Conservation (phyloP, 1,284 basidiomycete species). For the Leccinum cinnamomeum region DNA sequence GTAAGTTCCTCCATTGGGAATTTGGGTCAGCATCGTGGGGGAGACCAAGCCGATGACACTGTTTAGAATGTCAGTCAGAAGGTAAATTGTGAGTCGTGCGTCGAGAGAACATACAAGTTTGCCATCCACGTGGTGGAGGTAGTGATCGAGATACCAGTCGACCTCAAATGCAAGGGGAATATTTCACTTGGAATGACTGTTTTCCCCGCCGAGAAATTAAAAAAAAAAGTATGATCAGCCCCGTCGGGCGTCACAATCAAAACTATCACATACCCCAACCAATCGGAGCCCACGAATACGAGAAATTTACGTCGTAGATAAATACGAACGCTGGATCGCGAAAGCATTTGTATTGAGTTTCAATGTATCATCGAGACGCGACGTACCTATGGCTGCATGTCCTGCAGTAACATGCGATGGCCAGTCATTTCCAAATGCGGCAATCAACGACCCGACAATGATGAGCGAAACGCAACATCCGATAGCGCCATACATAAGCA, state of each 20-base stretch:
- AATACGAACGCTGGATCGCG: slow-evolving; percentile 32
- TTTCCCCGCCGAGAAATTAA: neutral
- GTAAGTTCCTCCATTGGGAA: slow-evolving; percentile 30
- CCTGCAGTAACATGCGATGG: slow-evolving; percentile 29
- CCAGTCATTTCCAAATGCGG: slow-evolving; percentile 32
- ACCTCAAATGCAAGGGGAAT: slow-evolving; percentile 35
- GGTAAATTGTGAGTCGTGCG: neutral
- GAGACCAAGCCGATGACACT: slow-evolving; percentile 34
- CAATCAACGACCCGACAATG: slow-evolving; percentile 32
- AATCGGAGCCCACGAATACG: slow-evolving; percentile 39
- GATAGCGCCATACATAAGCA: slow-evolving; percentile 34
- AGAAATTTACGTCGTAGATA: slow-evolving; percentile 36
- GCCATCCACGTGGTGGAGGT: slow-evolving; percentile 35
- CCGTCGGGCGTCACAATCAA: neutral
- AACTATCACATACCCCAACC: slow-evolving; percentile 32
- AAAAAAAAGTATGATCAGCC: neutral
- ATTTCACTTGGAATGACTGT: slow-evolving; percentile 36
- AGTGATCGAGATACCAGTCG: slow-evolving; percentile 37
- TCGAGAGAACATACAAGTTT: slow-evolving; percentile 21
- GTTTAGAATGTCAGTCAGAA: neutral
- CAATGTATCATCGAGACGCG: neutral
- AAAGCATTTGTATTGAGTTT: slow-evolving; percentile 1
- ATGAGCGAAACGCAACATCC: slow-evolving; percentile 34
- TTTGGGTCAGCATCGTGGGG: slow-evolving; percentile 29
- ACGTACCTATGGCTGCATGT: slow-evolving; percentile 30